Base-by-base conservation (phyloP, 2,329 filamentous ascomycete species). In the Biscogniauxia mediterranea region DNA sequence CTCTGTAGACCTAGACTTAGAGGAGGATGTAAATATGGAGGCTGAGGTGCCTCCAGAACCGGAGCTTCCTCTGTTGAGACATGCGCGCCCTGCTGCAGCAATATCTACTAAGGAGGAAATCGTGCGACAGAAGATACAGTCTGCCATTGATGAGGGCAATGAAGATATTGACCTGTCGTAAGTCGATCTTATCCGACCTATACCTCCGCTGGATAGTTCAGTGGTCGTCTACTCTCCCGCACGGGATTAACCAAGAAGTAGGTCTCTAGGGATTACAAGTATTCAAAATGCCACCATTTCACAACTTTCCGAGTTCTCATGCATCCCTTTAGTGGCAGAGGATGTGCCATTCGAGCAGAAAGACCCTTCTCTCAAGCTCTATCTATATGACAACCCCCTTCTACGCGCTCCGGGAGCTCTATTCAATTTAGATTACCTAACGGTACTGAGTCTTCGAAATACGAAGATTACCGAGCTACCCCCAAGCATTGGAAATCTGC, bases 151-250 rank as follows among this genome's bases (percentile, higher is more conserved):
- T 20, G 69, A 79, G 9, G 86, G 86, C 7, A 76, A 79, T 13
- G 86, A 90, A 68, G 77, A 73, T 1, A 77, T 91, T 42, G 86
- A 91, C 72, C 76, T 90, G 11, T 86, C 84, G 83, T 87, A 73
- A 73, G 83, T 79, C 17, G 42, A 51, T n/a, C 38, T 5, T 46
- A n/a, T n/a, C 13, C 38, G 15, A n/a, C 15, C 7, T 19, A 8
- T 19, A 13, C 15, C n/a, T 32, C 21, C 11, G 23, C 52, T 25
- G 7, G 49, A 38, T 20, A 6, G 23, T 17, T 52, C 17, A 0
- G 7, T 26, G 2, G 38, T 19, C 42, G 13, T 11, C 13, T 28
- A 21, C 1, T 42, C n/a, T 54, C 25, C 17, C 8, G 6, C 20
- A 17, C 9, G 25, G 17, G 2, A 25, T 58, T 63, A 38, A 67